Base-by-base conservation (phyloP, 1,284 basidiomycete genomes). In the Boletellus dicymbophilus region DNA sequence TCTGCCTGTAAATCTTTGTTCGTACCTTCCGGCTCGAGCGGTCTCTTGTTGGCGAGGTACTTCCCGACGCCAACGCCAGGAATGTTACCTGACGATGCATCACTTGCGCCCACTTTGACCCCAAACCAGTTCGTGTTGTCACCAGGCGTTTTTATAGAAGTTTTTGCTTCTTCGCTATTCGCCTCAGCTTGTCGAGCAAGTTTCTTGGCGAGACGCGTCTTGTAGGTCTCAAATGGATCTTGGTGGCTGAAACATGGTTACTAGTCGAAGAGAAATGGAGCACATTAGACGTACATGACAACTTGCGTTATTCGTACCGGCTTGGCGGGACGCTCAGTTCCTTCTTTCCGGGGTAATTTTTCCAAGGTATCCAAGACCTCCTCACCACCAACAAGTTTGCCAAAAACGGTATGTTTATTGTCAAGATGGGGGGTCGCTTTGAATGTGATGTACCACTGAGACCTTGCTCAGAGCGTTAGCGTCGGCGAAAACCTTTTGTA, bases 391-490 rank as follows among this genome's bases (percentile, higher is more conserved):
- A 98, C 93, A 6, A 98, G 77, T 60, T 97, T 94, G 3, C 97
- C 96, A 65, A 99, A 99, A 1, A 98, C 95, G 0, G 95, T 97
- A 65, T 97, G 93, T 60, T 94, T 93, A 50, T 82, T 82, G 65
- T 85, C 85, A 12, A 98, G 80, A 67, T 97, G 84, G 1, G 91
- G 79, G 3, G 91, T 82, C 5, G 84, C 72, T 49, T 78, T 81
- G 77, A 97, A 98, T 0, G 94, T 95, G 37, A 98, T 65, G 68
- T 92, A 98, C 72, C 91, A 96, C 65, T 97, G 95, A 1, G 93
- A 93, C 9, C 85, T 90, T 37, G 37, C n/a, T 40, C 41, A 21
- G n/a, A 34, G 34, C 47, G 41, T 54, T 22, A 56, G 37, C 27
- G 27, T 39, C n/a, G 3, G 7, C 38, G 15, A 41, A 46, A n/a